Percentiles rank a stretch among this genome's conserved stretches.
phyloP scores from a whole-genome alignment of 2,329 filamentous ascomycete genomes.

The Gnomoniopsis smithogilvyi region DNA sequence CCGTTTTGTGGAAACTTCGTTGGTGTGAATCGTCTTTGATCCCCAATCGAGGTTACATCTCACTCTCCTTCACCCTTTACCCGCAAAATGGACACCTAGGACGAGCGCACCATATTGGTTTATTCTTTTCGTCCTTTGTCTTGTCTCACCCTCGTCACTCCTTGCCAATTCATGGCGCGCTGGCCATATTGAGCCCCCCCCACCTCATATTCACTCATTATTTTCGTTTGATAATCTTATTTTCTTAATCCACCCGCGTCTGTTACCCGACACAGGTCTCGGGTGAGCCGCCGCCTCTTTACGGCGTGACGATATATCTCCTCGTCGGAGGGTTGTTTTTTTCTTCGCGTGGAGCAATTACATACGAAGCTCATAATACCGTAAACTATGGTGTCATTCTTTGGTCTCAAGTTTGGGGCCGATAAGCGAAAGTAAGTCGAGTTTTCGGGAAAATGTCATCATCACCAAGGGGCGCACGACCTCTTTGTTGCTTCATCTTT shows the following conservation, averaged over 20 bases:
- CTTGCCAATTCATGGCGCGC: background rate
- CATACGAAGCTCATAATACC: background rate
- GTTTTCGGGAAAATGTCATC: background rate
- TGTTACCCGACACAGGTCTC: background rate
- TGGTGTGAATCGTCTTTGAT: background rate
- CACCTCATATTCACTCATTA: background rate
- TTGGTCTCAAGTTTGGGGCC: slow-evolving; percentile 53
- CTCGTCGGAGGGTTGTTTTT: background rate
- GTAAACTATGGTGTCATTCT: slow-evolving; percentile 53
- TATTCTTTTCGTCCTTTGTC: slow-evolving; percentile 1
- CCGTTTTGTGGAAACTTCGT: background rate
- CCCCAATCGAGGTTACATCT: background rate
- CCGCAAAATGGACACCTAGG: slow-evolving; percentile 13
- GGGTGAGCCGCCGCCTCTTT: background rate
- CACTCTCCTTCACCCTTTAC: background rate
- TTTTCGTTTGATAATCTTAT: slow-evolving; percentile 1
- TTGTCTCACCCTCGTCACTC: slow-evolving; percentile 9
- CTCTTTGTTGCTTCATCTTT: no score
- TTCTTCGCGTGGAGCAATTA: background rate
- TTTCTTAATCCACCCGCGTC: background rate
- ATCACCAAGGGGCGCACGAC: background rate
- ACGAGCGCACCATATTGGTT: background rate
- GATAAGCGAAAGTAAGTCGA: slow-evolving; percentile 54
- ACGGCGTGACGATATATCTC: background rate
- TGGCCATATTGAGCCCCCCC: background rate